Conservation (phyloP, 2,329 filamentous ascomycete species). For the Rugonectria rugulosa region DNA sequence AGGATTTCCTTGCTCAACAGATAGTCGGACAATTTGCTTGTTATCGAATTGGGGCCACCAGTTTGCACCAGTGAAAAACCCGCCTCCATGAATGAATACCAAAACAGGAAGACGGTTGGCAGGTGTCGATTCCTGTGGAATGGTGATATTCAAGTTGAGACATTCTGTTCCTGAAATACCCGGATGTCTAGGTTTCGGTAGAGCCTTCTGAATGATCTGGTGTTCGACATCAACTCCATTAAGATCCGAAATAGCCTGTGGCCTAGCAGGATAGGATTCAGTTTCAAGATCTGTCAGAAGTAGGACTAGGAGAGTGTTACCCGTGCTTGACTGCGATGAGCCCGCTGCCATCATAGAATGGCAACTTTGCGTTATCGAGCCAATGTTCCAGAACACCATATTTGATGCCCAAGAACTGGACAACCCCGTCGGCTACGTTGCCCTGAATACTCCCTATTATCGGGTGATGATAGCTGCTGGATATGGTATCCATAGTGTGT, state of each 20-base stretch:
- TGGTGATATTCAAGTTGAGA: constrained; percentile 7
- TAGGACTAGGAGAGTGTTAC: neutral
- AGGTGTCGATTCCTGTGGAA: neutral
- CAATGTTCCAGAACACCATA: constrained; percentile 11
- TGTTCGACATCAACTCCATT: constrained; percentile 8
- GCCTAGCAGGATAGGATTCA: neutral
- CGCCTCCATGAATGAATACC: constrained; percentile 22
- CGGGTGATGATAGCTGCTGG: neutral
- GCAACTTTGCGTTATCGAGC: constrained; percentile 6
- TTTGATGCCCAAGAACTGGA: constrained; percentile 17
- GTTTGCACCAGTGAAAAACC: constrained; percentile 16
- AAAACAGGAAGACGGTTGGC: constrained; percentile 13
- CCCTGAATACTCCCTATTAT: constrained; percentile 1
- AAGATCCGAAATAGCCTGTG: constrained; percentile 1
- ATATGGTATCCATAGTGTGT: too few species aligned
- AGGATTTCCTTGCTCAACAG: constrained; percentile 16
- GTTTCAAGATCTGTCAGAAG: neutral
- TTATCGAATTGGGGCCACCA: constrained; percentile 26
- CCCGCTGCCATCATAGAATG: neutral
- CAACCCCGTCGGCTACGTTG: neutral
- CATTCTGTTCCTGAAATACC: neutral
- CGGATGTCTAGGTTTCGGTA: constrained; percentile 15
- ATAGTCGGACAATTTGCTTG: constrained; percentile 5
- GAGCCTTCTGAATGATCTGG: constrained; percentile 2
- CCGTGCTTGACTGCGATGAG: constrained; percentile 6